Evolutionary conservation across 1,284 basidiomycete species (phyloP), one percentile per base, ranked within the genome.

Genomic region (Mycena citricolor): DNA sequence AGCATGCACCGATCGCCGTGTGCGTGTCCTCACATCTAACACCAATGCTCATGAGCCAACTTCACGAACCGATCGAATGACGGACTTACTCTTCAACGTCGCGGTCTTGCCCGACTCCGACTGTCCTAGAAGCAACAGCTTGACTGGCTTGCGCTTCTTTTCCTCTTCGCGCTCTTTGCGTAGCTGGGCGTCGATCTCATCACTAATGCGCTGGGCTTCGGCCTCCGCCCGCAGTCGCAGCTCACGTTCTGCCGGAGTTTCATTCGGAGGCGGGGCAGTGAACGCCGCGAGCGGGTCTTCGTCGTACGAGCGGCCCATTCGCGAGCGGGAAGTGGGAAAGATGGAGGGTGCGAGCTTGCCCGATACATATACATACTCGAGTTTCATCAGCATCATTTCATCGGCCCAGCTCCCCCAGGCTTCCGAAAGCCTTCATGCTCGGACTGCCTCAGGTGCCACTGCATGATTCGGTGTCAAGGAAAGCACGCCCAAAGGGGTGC

Each of bases 61-160:
- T n/a, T n/a, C n/a, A n/a, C n/a, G n/a, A n/a, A n/a, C 20, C 14
- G 21, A 14, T 25, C 45, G 22, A 30, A 39, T 14, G 34, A 39
- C 8, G 14, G 28, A 43, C 70, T 44, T 59, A 81, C 79, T 83
- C 61, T 83, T 83, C 45, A 83, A 65, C 2, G 80, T 81, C 8
- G 81, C 83, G 4, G 80, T 82, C 70, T 83, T 83, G 14, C 81
- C 85, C 56, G 83, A 86, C 73, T 88, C 85, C 51, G 84, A 86
- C 65, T 88, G 85, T n/a, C 85, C 84, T 32, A 88, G 69, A 24
- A 88, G 63, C 20, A 88, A 65, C 20, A 88, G 72, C 60, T 83
- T 82, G 52, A 87, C 70, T 5, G 76, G 71, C 50, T 73, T 79
- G 34, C 42, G 41, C 64, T 72, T 81, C 64, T 70, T 81, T 45